A percentile compares a stretch with the other conserved stretches of the same genome.
These are phyloP conservation scores for Dillenia suffruticosa DNA, from an alignment of 164 flowering plant species.

Conservation along the genomic window DNA sequence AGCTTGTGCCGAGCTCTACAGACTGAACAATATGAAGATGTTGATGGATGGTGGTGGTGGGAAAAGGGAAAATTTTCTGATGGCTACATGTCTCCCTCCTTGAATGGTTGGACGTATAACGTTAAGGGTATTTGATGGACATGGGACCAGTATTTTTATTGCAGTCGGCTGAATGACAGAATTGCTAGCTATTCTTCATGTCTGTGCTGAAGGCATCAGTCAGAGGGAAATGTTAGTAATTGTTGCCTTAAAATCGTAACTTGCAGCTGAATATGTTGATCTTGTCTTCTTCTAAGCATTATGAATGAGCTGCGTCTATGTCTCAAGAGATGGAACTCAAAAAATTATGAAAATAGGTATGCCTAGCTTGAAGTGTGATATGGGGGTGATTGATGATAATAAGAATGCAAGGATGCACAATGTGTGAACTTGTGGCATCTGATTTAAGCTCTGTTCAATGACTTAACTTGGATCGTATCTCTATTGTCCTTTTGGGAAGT, in stretches of 20 bases:
- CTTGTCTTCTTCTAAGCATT: background rate
- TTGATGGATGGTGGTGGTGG: constrained; percentile 1
- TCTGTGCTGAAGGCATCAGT: constrained; percentile 3
- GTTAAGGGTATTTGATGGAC: constrained; percentile 1
- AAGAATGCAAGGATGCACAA: background rate
- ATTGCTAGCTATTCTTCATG: constrained; percentile 9
- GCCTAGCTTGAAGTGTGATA: background rate
- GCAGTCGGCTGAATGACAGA: constrained; percentile 4
- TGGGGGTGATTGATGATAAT: background rate
- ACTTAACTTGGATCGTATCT: too few relatives aligned
- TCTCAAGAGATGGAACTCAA: background rate
- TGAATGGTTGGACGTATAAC: constrained; percentile 4
- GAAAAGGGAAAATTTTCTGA: constrained; percentile 6
- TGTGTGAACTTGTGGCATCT: too few relatives aligned
- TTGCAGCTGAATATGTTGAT: constrained; percentile 4
- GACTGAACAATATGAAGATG: constrained; percentile 15
- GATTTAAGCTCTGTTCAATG: too few relatives aligned
- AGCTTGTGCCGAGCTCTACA: constrained; percentile 31
- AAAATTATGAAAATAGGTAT: background rate
- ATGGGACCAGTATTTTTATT: constrained; percentile 1
- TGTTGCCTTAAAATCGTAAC: constrained; percentile 2
- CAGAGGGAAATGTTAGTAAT: constrained; percentile 7
- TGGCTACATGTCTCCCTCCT: constrained; percentile 5
- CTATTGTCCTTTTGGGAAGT: too few relatives aligned
- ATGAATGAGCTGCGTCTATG: background rate